phyloP scores from a whole-genome alignment of 2,329 filamentous ascomycete species.

The Alternaria atra region DNA sequence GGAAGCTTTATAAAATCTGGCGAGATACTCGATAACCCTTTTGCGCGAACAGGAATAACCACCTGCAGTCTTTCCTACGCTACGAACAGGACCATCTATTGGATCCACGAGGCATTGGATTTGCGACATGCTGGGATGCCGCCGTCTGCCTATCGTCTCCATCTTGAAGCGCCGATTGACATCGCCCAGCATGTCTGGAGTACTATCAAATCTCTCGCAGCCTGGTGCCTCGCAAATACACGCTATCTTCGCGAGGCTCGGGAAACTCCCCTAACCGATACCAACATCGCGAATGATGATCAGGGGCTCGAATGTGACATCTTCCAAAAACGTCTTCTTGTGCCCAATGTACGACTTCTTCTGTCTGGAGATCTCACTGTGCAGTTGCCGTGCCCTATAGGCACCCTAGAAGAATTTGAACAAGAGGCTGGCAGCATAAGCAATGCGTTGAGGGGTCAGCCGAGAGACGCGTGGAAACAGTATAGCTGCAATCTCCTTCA shows the following conservation, averaged over 20 bases:
- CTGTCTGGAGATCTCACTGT: background rate
- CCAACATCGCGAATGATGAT: too few relatives aligned
- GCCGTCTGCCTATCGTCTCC: background rate
- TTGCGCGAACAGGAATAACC: background rate
- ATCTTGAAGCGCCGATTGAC: background rate
- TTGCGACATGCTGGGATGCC: background rate
- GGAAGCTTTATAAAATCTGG: background rate
- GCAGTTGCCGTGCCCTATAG: background rate
- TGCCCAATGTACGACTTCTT: background rate
- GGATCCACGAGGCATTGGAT: background rate
- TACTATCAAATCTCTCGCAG: background rate
- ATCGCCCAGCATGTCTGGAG: background rate
- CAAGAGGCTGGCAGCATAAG: background rate
- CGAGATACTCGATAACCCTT: too few relatives aligned
- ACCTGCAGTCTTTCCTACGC: background rate
- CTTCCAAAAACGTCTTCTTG: background rate
- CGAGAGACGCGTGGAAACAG: background rate
- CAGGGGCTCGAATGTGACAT: too few relatives aligned
- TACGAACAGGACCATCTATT: background rate
- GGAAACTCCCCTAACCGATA: too few relatives aligned
- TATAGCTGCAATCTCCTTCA: background rate
- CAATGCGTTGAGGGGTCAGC: background rate
- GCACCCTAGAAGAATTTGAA: background rate
- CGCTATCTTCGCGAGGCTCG: too few relatives aligned
- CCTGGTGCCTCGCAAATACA: background rate